Conservation (phyloP, 371 early-diverging fungal species). For the Lichtheimia ramosa region DNA sequence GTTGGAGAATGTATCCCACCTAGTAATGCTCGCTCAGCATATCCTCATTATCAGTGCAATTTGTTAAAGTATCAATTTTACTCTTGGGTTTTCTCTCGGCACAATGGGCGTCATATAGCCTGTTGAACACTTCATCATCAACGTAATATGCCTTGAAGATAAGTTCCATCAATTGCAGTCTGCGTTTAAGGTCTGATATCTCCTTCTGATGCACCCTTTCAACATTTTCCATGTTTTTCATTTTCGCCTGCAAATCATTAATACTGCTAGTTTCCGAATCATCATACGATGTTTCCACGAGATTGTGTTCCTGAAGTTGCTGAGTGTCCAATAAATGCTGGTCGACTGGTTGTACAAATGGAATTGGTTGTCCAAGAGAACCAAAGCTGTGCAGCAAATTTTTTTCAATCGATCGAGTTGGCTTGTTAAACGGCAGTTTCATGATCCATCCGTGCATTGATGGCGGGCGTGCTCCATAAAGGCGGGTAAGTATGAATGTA, state of each 20-base stretch:
- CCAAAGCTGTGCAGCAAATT: constrained; percentile 10
- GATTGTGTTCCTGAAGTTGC: too few relatives aligned
- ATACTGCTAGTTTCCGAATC: too few relatives aligned
- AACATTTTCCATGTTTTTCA: too few relatives aligned
- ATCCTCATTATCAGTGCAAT: too few relatives aligned
- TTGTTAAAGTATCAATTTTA: too few relatives aligned
- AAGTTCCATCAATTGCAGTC: neutral
- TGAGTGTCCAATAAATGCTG: neutral
- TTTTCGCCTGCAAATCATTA: too few relatives aligned
- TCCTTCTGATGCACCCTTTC: too few relatives aligned
- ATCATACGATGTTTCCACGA: too few relatives aligned
- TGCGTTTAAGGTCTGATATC: neutral
- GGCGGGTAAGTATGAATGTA: neutral
- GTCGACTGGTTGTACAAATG: neutral
- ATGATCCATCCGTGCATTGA: neutral
- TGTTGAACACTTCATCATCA: neutral
- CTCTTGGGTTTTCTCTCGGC: too few relatives aligned
- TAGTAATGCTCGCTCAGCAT: too few relatives aligned
- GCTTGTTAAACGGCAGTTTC: neutral
- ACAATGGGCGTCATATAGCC: neutral
- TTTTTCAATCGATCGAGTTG: neutral
- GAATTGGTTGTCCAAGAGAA: neutral
- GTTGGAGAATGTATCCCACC: too few relatives aligned
- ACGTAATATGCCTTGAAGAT: neutral
- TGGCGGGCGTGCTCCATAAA: neutral